Base-by-base conservation (phyloP, 2,329 filamentous ascomycete genomes). In the Exophiala phaeomuriformis region DNA sequence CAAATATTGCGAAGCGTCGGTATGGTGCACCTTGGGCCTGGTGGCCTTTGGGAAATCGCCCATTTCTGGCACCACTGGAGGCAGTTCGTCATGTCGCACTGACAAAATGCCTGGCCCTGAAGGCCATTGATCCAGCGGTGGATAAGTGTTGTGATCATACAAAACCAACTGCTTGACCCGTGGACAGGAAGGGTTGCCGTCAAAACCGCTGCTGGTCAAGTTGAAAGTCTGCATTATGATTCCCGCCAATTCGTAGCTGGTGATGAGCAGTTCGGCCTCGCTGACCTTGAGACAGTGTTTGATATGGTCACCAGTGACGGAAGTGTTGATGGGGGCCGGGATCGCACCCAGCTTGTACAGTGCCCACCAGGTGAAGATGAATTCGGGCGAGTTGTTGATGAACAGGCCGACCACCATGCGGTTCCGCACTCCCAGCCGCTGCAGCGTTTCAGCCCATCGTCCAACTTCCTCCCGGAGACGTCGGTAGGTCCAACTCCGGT, bases 291-390 rank as follows among this genome's bases (percentile, higher is more conserved):
- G 65, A 51, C 83, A 86, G 67, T 88, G 83, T 41, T 85, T 63
- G 60, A 88, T 67, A 1, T 82, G 78, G 59, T 82, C 76, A 0
- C 78, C 80, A 1, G 76, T 72, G 4, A 88, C 70, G 63, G 55
- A 47, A 63, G 83, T 80, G 65, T 88, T 88, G 65, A 88, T 83
- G 66, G 85, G 76, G 0, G 84, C 83, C 0, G 84, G 84, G 0
- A 75, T 69, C 9, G 69, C 72, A 19, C 74, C 72, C 35, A 77
- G 51, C 52, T 75, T 76, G 1, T 72, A 68, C 7, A 77, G 63
- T 1, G 73, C 74, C 46, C 74, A 67, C 28, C 71, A 66, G 1
- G 64, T 63, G 10, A 76, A 64, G 1, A 76, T 66, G 70, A 76
- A 75, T 55, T 77, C 75, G 0, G 72, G 73, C 1, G 74, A 76